phyloP scores from a whole-genome alignment of 371 early-diverging fungal genomes.

The Funneliformis caledonium region DNA sequence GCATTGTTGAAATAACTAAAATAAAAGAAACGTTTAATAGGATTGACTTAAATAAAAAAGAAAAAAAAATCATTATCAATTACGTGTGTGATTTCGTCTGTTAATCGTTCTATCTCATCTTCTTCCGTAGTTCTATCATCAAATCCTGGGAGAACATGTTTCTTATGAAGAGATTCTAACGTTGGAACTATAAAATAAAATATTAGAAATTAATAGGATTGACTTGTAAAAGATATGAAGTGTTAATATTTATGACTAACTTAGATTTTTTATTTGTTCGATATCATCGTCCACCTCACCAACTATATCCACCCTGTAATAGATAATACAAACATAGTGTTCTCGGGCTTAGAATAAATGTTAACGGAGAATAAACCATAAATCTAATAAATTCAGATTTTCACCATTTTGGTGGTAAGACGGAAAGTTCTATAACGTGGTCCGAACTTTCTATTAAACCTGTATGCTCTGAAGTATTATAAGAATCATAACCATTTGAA shows the following conservation, averaged over 20 bases:
- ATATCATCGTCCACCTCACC: slow-evolving; percentile 72
- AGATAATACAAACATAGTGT: neutral
- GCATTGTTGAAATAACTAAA: slow-evolving; percentile 82
- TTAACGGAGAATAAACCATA: slow-evolving; percentile 2
- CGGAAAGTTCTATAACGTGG: slow-evolving; percentile 71
- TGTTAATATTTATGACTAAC: neutral
- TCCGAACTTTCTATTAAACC: slow-evolving; percentile 72
- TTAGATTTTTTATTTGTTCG: slow-evolving; percentile 30
- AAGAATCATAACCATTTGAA: slow-evolving; percentile 30
- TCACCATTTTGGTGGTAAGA: slow-evolving; percentile 86
- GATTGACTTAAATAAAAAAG: neutral
- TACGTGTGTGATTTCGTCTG: slow-evolving; percentile 84
- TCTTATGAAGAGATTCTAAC: slow-evolving; percentile 87
- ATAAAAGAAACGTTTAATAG: neutral
- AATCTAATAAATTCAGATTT: neutral
- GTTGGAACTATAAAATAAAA: slow-evolving; percentile 73
- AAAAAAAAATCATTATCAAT: neutral
- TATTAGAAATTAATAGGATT: slow-evolving; percentile 58
- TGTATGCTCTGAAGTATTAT: slow-evolving; percentile 58
- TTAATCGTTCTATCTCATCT: slow-evolving; percentile 80
- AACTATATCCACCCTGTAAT: slow-evolving; percentile 82
- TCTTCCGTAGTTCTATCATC: slow-evolving; percentile 88
- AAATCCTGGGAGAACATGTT: slow-evolving; percentile 92
- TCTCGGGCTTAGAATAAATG: neutral
- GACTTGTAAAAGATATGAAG: slow-evolving; percentile 49